These are phyloP conservation scores for Leccinum broughii DNA, from an alignment of 768 basidiomycete genomes.

Conservation along the genomic window DNA sequence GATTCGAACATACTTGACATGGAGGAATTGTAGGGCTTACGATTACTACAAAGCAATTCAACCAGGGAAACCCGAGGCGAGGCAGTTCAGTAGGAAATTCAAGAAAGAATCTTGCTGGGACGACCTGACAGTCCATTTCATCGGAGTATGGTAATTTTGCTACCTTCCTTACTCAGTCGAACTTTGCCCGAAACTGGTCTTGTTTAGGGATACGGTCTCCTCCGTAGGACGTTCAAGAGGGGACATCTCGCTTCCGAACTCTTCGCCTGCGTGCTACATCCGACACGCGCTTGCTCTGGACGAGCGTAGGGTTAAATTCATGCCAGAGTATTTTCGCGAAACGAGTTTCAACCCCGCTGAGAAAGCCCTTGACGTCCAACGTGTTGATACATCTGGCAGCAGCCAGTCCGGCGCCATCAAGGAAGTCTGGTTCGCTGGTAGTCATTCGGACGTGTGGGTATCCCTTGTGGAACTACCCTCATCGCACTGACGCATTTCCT, in stretches of 20 bases:
- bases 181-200: neutral
- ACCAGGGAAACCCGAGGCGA: neutral
- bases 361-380: neutral
- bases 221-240: conserved; percentile 53
- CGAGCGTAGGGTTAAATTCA: neutral
- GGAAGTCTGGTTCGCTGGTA: conserved; percentile 1
- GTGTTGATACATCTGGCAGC: neutral
- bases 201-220: conserved; percentile 54
- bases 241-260: conserved; percentile 49
- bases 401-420: neutral
- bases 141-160: conserved; percentile 44
- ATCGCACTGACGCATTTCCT: neutral
- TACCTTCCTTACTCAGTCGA: neutral
- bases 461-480: neutral
- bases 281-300: neutral
- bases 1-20: neutral
- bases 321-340: conserved; percentile 15
- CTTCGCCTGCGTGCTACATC: conserved; percentile 40
- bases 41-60: neutral
- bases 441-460: conserved; percentile 26
- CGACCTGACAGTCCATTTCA: conserved; percentile 25
- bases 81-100: neutral
- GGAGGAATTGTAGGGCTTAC: neutral
- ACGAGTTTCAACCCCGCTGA: conserved; percentile 10
- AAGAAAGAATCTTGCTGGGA: neutral